Percentiles rank a stretch among this genome's conserved stretches.
These are phyloP conservation scores for Vigna angularis DNA, from an alignment of 306 rosid genomes.

Conservation along the genomic window DNA sequence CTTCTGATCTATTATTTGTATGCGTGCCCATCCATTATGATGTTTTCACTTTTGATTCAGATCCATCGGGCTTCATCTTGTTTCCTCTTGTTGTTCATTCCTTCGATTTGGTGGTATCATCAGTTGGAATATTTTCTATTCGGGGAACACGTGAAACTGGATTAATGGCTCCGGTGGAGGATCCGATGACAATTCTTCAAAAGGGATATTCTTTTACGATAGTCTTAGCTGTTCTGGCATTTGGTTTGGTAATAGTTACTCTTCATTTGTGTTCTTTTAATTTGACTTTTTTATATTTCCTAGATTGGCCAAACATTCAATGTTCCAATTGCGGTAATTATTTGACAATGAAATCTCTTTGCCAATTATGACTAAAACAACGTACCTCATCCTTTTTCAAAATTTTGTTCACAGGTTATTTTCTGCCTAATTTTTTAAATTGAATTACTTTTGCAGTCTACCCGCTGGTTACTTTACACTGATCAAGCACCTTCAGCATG, in stretches of 20 bases:
- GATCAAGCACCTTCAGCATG: constrained; percentile 99
- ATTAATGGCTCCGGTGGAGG: constrained; percentile 74
- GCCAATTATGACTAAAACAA: constrained; percentile 26
- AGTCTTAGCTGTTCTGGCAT: constrained; percentile 87
- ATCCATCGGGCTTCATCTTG: constrained; percentile 98
- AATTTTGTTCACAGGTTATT: constrained; percentile 16
- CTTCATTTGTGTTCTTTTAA: constrained; percentile 37
- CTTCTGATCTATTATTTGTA: constrained; percentile 25
- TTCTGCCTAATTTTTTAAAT: constrained; percentile 40
- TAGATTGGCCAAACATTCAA: constrained; percentile 26
- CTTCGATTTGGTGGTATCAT: constrained; percentile 91
- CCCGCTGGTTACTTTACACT: constrained; percentile 94
- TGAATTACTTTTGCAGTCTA: constrained; percentile 69
- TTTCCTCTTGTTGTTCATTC: constrained; percentile 99
- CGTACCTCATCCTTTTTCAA: constrained; percentile 35
- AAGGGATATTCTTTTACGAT: constrained; percentile 93
- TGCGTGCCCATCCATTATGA: constrained; percentile 43
- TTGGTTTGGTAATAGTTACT: constrained; percentile 81
- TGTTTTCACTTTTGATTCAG: constrained; percentile 63
- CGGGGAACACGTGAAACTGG: constrained; percentile 89
- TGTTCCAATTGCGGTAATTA: constrained; percentile 18
- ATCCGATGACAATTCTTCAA: constrained; percentile 96
- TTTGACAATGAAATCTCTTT: constrained; percentile 38
- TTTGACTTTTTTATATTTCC: constrained; percentile 31
- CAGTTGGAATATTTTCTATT: constrained; percentile 89